Percentiles rank a stretch among this genome's conserved stretches.
Conservation (phyloP, 2,329 filamentous ascomycete genomes). For the Fusarium continuum region DNA sequence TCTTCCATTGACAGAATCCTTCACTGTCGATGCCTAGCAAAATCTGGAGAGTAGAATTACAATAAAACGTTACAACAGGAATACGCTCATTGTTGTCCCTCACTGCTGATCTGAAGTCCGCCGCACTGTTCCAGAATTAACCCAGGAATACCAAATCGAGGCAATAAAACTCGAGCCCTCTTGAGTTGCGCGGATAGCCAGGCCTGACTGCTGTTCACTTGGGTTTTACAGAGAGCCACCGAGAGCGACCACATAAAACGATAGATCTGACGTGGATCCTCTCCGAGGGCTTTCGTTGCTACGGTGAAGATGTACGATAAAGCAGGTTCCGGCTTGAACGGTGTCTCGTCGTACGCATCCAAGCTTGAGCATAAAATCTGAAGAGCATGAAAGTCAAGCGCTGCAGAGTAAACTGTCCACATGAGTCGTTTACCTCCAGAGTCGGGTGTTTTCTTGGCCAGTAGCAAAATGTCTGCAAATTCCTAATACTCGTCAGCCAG, state of each 20-base stretch:
- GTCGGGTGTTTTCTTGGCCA: neutral
- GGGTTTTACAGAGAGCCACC: conserved; percentile 21
- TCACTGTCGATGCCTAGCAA: neutral
- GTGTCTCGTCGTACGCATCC: neutral
- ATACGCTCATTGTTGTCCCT: neutral
- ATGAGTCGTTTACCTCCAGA: conserved; percentile 36
- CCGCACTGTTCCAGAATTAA: conserved; percentile 19
- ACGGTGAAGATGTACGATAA: conserved; percentile 22
- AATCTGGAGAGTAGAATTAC: neutral
- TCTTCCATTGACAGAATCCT: conserved; percentile 8
- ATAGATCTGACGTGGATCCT: conserved; percentile 29
- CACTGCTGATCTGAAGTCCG: neutral
- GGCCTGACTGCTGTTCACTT: neutral
- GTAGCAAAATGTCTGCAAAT: conserved; percentile 30
- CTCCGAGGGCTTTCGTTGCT: conserved; percentile 28
- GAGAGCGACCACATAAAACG: conserved; percentile 40
- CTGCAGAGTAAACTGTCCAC: conserved; percentile 36
- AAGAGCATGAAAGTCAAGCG: conserved; percentile 32
- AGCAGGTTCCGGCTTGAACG: neutral
- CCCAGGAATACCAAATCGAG: conserved; percentile 28
- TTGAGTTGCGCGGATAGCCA: conserved; percentile 31
- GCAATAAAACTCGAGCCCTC: conserved; percentile 19
- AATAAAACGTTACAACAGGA: neutral
- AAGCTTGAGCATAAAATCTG: conserved; percentile 18
- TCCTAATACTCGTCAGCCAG: conserved; percentile 11